Evolutionary conservation across 441 rosid genomes (phyloP), one percentile per base, ranked within the genome.

Genomic region (Gossypium schwendimanii): DNA sequence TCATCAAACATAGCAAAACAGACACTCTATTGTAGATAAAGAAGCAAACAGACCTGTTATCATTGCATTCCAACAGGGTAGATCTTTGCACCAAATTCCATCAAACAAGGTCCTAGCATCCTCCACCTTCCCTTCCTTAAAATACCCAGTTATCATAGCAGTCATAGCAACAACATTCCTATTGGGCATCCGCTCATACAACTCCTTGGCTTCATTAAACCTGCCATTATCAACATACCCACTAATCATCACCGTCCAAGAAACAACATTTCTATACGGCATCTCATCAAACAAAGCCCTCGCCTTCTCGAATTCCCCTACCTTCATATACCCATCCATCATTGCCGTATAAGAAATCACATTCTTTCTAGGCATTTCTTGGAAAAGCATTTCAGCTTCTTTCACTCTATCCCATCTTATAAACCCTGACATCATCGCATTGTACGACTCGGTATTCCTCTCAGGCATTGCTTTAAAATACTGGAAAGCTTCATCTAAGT

Each of bases 301-400:
- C 14, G 80, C 84, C 73, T 71, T 67, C 18, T 58, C 78, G 28
- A 71, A 55, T 31, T 78, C 84, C 26, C 77, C 79, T 15, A 10
- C 49, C 75, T 72, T 78, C 49, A 71, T 54, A 67, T 75, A 73
- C 70, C 84, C 84, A 21, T 78, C 80, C 58, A 81, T 60, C 74
- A 81, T 78, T 44, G 80, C 75, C 11, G 82, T 78, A 61, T 80
- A 83, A 69, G 84, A 81, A 39, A 81, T 74, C 28, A 75, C 74
- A 53, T 83, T 77, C 75, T 68, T 81, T 36, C 47, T 54, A 0
- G 75, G 73, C 74, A 75, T 75, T 62, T 66, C 76, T 36, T 69
- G 68, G 53, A 77, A 83, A 8, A 83, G 60, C 28, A 50, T 36
- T 17, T 14, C 73, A 23, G 86, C 86, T 52, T 81, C 62, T 23